phyloP scores from a whole-genome alignment of 2,329 filamentous ascomycete species.

The Verticillium dahliae region DNA sequence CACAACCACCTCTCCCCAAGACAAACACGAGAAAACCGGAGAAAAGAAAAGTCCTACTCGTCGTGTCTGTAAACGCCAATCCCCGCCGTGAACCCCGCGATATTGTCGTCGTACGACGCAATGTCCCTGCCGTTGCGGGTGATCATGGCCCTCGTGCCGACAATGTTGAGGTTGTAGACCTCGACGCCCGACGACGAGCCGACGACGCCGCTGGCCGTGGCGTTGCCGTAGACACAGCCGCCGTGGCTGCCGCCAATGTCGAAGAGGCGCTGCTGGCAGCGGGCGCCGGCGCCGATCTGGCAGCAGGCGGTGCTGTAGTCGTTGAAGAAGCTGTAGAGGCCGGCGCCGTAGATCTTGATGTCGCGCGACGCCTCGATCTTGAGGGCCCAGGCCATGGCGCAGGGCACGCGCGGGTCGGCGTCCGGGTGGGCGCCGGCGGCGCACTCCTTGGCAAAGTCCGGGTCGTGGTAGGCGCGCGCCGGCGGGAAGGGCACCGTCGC shows the following conservation, averaged over 20 bases:
- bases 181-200: constrained; percentile 15
- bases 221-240: too few relatives aligned
- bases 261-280: constrained; percentile 40
- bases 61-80: constrained; percentile 23
- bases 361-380: constrained; percentile 50
- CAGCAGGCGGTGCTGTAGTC: constrained; percentile 51
- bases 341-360: constrained; percentile 55
- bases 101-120: constrained; percentile 28
- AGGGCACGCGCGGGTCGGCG: constrained; percentile 19
- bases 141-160: constrained; percentile 34
- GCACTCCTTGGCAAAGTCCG: constrained; percentile 43
- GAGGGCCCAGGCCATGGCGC: constrained; percentile 59
- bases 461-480: constrained; percentile 37
- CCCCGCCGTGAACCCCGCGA: constrained; percentile 29
- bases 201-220: constrained; percentile 3
- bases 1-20: constrained; percentile 2
- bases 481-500: constrained; percentile 50
- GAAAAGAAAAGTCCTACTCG: not conserved
- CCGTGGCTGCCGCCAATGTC: constrained; percentile 14
- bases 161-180: constrained; percentile 38
- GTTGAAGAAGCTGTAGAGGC: constrained; percentile 63
- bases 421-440: constrained; percentile 6
- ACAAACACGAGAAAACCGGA: not conserved
- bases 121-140: constrained; percentile 25
- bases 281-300: constrained; percentile 27